phyloP scores from a whole-genome alignment of 2,329 filamentous ascomycete genomes.

The Trichoderma oligosporum region DNA sequence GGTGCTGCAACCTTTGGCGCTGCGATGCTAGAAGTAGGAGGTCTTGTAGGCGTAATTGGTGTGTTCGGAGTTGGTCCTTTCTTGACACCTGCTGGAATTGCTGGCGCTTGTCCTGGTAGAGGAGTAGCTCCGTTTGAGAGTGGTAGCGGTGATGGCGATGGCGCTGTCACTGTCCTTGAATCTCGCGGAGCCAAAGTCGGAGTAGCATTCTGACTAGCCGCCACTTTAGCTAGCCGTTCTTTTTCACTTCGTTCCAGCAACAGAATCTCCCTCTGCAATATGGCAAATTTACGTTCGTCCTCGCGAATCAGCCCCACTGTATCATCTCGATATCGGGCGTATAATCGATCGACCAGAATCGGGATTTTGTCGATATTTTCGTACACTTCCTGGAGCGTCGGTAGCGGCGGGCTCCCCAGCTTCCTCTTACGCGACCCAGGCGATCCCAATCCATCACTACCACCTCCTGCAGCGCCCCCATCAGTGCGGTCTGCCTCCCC shows the following conservation, averaged over 20 bases:
- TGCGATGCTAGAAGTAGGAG: constrained; percentile 23
- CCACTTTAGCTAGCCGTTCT: constrained; percentile 35
- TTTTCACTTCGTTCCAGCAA: constrained; percentile 56
- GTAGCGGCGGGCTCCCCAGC: constrained; percentile 59
- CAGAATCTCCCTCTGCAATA: constrained; percentile 63
- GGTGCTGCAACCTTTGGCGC: constrained; percentile 30
- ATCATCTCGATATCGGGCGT: constrained; percentile 67
- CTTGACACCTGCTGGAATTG: constrained; percentile 26
- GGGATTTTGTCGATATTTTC: constrained; percentile 67
- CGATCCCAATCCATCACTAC: constrained; percentile 44
- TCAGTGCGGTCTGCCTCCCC: constrained; percentile 42
- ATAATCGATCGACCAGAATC: constrained; percentile 67
- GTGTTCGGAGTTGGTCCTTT: constrained; percentile 32
- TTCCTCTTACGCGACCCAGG: constrained; percentile 71
- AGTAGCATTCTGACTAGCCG: constrained; percentile 35
- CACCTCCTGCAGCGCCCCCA: constrained; percentile 21
- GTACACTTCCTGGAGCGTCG: constrained; percentile 62
- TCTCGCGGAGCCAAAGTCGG: constrained; percentile 34
- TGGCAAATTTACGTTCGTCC: constrained; percentile 65
- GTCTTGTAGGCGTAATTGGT: constrained; percentile 37
- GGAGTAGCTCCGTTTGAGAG: constrained; percentile 25
- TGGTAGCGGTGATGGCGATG: constrained; percentile 16
- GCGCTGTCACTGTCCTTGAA: constrained; percentile 26
- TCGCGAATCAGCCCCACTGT: constrained; percentile 67
- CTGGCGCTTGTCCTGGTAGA: constrained; percentile 23